A percentile compares a stretch with the other conserved stretches of the same genome.
Evolutionary conservation across 2,329 filamentous ascomycete genomes (phyloP).

Genomic region (Clarireedia homoeocarpa): DNA sequence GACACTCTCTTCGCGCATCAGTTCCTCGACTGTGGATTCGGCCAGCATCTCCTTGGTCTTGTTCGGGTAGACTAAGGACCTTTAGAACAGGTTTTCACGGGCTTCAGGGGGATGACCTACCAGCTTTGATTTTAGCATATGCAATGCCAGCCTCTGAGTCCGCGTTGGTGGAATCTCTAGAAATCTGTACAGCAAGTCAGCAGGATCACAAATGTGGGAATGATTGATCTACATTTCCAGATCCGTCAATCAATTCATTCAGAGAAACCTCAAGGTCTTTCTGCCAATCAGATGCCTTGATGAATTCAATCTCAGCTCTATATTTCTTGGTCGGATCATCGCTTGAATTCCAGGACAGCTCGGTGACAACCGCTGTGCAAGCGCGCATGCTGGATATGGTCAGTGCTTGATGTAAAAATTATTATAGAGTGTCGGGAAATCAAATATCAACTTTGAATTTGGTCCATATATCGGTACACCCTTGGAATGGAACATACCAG

Average conservation of each 20-base stretch:
- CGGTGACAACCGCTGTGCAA: conserved; percentile 11
- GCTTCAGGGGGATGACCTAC: conserved; percentile 27
- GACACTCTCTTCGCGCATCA: conserved; percentile 20
- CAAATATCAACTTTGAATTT: too few relatives aligned
- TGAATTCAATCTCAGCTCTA: conserved; percentile 35
- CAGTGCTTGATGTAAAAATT: neutral
- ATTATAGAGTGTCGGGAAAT: too few relatives aligned
- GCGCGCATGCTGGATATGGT: conserved; percentile 14
- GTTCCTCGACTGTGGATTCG: conserved; percentile 13
- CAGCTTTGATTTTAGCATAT: conserved; percentile 41
- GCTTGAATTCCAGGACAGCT: conserved; percentile 19
- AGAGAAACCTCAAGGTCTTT: conserved; percentile 17
- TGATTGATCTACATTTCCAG: conserved; percentile 21
- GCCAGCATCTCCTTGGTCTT: conserved; percentile 34
- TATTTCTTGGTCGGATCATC: conserved; percentile 30
- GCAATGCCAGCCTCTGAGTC: conserved; percentile 35
- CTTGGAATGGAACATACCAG: neutral
- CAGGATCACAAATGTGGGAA: neutral
- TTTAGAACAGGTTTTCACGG: conserved; percentile 25
- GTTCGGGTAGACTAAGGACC: conserved; percentile 32
- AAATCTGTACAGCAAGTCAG: conserved; percentile 25
- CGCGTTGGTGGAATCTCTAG: conserved; percentile 17
- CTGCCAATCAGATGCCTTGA: conserved; percentile 16
- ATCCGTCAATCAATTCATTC: conserved; percentile 12
- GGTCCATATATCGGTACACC: neutral